Evolutionary conservation across 768 basidiomycete species (phyloP), one percentile per base, ranked within the genome.

Genomic region (Hemileccinum impolitum): DNA sequence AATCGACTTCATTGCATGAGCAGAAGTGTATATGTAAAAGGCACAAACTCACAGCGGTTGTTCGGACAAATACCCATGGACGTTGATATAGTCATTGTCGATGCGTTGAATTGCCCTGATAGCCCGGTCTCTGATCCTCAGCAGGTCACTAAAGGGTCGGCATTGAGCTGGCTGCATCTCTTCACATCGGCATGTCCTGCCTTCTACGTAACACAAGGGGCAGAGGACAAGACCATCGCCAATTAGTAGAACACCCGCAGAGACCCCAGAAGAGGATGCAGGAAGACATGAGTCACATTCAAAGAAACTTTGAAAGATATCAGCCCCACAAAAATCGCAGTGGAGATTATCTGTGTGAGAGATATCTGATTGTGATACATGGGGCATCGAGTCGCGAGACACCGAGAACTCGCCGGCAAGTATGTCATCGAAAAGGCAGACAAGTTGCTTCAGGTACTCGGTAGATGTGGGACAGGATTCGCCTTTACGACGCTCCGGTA

Each of bases 291-390:
- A 50, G 2, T 62, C 59, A 60, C 90, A 92, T 61, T 87, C 82
- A 53, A 92, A 87, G 62, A 83, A 90, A 52, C 84, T 83, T 54
- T 89, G 83, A 55, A 91, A 92, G 51, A 93, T 78, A 58, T 93
- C 90, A 3, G 78, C 79, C 15, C 81, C 83, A 57, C 90, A 93
- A 61, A 89, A 91, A 61, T 92, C 89, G 59, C 90, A 92, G 8
- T 58, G 69, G 31, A 78, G 71, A 15, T 72, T 36, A 43, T 66
- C 68, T 6, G 45, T 37, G 25, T 64, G 54, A 28, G 32, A 31
- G 17, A 35, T 15, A 45, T 39, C 54, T 47, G 61, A 48, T 40
- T 60, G 60, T 21, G 66, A 66, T 15, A 68, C 56, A 47, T 70
- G 66, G 15, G 58, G 55, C 61, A 68, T 55, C 11, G 58, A 56